Evolutionary conservation across 148 eudicot species (phyloP), one percentile per base, ranked within the genome.

Genomic region (Rhododendron ovatum): DNA sequence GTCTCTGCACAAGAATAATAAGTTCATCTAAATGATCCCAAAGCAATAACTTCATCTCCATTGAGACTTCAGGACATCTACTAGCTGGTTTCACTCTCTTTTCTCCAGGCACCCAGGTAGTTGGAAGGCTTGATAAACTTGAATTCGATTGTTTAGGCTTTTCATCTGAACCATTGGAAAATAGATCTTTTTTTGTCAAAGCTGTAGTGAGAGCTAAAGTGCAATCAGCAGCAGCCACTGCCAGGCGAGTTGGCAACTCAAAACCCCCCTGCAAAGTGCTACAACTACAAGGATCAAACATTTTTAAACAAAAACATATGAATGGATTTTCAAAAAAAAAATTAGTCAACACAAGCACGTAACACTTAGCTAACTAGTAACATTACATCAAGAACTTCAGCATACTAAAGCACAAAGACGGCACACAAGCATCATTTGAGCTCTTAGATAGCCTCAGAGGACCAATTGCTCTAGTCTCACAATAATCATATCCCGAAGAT

Each of bases 211-310:
- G 88, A 51, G 92, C 89, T 86, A 95, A 85, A 75, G 91, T 84
- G 83, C 96, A 94, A 88, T 95, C 98, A 82, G 98, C 95, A 84
- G 98, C 94, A 86, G 95, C 94, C 61, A 92, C 87, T 71, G 95
- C 87, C 90, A 95, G 96, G 82, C 95, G 96, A 86, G 98, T 95
- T 83, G 98, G 98, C 93, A 95, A 91, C 92, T 95, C 98, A 92
- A 90, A 94, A 71, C 91, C 95, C 76, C 91, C 95, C 91, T 90
- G 95, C 91, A 91, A 83, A 85, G 87, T 90, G 86, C 98, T 94
- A 86, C 88, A 91, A 85, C 30, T 77, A 26, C 78, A 85, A 59
- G 79, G 75, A 77, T 75, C 63, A 28, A 45, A 73, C 20, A 74
- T 26, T 41, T 53, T 17, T 30, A 77, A 3, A 55, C 76, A 24